Conservation (phyloP, 2,329 filamentous ascomycete species). For the Penicillium vulpinum region DNA sequence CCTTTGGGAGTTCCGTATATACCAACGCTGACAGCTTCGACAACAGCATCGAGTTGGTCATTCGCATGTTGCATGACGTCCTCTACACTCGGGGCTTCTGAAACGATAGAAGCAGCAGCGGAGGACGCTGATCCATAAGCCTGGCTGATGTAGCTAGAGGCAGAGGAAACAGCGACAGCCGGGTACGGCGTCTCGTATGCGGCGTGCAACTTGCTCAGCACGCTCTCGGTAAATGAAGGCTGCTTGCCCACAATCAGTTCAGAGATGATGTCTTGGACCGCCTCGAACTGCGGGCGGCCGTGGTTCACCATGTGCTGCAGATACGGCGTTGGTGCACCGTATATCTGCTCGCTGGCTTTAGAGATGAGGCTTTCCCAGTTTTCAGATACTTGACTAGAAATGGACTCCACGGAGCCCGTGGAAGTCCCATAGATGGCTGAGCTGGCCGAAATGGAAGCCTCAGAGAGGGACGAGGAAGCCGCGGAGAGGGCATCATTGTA, state of each 20-base stretch:
- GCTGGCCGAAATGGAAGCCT: conserved; percentile 45
- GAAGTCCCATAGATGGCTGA: conserved; percentile 48
- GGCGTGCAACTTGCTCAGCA: conserved; percentile 68
- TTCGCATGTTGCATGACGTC: conserved; percentile 58
- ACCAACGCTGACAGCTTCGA: conserved; percentile 59
- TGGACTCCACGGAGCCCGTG: conserved; percentile 46
- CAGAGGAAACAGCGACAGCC: conserved; percentile 45
- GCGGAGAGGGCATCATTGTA: conserved; percentile 48
- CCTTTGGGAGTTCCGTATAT: conserved; percentile 60
- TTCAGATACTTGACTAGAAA: conserved; percentile 58
- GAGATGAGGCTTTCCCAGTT: conserved; percentile 66
- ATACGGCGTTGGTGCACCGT: conserved; percentile 65
- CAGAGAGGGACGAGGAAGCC: conserved; percentile 45
- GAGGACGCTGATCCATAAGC: conserved; percentile 47
- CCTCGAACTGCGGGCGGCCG: conserved; percentile 65
- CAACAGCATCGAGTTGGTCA: conserved; percentile 58
- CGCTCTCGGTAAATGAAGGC: conserved; percentile 77
- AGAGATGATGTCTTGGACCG: conserved; percentile 70
- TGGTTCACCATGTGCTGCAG: conserved; percentile 63
- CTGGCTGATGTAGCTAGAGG: conserved; percentile 55
- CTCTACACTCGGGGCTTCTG: conserved; percentile 59
- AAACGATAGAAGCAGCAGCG: conserved; percentile 40
- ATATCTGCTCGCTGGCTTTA: conserved; percentile 68
- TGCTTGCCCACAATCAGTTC: conserved; percentile 77
- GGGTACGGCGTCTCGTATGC: conserved; percentile 66